A percentile compares a stretch with the other conserved stretches of the same genome.
Evolutionary conservation across 345 rosid species (phyloP).

Genomic region (Melaleuca quinquenervia): DNA sequence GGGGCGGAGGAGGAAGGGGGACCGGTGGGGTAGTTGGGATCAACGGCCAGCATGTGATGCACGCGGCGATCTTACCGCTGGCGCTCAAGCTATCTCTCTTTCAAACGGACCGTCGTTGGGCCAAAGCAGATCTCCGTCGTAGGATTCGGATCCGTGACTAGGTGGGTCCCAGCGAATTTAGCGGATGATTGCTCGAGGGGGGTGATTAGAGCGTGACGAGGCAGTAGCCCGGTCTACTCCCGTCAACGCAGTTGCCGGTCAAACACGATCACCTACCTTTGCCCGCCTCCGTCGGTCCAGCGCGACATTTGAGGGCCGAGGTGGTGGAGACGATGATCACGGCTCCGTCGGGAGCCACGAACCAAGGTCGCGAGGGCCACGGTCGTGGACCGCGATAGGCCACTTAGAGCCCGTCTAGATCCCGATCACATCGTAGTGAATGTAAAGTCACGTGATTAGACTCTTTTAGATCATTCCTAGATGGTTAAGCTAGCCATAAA

Average conservation of each 20-base stretch:
- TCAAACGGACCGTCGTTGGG: not conserved
- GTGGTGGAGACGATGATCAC: too few relatives aligned
- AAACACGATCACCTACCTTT: not conserved
- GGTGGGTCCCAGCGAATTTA: not conserved
- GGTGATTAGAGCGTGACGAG: not conserved
- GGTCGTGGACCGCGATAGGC: too few relatives aligned
- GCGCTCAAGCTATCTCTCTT: not conserved
- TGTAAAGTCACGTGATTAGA: too few relatives aligned
- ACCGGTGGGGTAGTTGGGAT: not conserved
- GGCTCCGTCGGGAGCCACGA: too few relatives aligned
- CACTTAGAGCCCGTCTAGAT: too few relatives aligned
- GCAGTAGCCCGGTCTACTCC: not conserved
- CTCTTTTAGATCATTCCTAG: too few relatives aligned
- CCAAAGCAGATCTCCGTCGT: not conserved
- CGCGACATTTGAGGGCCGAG: too few relatives aligned
- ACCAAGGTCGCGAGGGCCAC: too few relatives aligned
- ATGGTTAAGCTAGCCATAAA: too few relatives aligned
- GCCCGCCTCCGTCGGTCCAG: too few relatives aligned
- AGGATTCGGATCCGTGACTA: not conserved
- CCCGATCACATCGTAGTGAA: too few relatives aligned
- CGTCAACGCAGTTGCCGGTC: not conserved
- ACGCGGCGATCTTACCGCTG: not conserved
- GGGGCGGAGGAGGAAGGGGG: not conserved
- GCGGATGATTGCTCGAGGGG: not conserved
- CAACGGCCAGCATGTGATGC: not conserved